Conservation (phyloP, 202 grass and related monocot species). For the Carex arenaria region DNA sequence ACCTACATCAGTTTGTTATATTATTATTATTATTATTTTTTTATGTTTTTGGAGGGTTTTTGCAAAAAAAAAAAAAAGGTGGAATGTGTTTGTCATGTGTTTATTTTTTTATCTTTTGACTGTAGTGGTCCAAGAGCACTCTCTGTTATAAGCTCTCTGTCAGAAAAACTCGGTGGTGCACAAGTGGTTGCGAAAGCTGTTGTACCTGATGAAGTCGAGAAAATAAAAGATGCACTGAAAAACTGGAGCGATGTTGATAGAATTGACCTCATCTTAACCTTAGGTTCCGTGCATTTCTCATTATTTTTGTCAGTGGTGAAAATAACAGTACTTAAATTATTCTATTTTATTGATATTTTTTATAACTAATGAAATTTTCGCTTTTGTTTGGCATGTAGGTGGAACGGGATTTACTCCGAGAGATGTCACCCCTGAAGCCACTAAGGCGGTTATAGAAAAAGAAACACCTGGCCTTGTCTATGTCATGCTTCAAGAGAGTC, state of each 20-base stretch:
- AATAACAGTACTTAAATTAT: neutral
- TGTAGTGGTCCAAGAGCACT: constrained; percentile 85
- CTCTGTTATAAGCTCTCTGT: constrained; percentile 75
- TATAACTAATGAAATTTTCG: neutral
- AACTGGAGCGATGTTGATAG: constrained; percentile 62
- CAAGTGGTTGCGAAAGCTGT: constrained; percentile 69
- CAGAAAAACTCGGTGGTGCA: constrained; percentile 82
- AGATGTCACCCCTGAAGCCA: constrained; percentile 90
- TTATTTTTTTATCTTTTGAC: constrained; percentile 5
- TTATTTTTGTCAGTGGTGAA: constrained; percentile 3
- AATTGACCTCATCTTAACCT: constrained; percentile 77
- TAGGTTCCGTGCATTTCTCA: constrained; percentile 47
- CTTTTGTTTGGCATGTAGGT: constrained; percentile 36
- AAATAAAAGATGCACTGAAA: constrained; percentile 63
- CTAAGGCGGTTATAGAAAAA: constrained; percentile 83
- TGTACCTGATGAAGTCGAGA: constrained; percentile 83
- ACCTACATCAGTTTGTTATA: neutral
- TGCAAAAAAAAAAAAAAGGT: neutral
- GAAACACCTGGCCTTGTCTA: constrained; percentile 73
- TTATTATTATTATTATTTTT: neutral
- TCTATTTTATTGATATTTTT: neutral
- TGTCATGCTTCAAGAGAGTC: constrained; percentile 91
- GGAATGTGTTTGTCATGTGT: neutral
- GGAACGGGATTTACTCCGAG: constrained; percentile 92
- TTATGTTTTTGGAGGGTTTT: neutral